Evolutionary conservation across 2,329 filamentous ascomycete species (phyloP).

Genomic region (Gnomoniopsis sp.): DNA sequence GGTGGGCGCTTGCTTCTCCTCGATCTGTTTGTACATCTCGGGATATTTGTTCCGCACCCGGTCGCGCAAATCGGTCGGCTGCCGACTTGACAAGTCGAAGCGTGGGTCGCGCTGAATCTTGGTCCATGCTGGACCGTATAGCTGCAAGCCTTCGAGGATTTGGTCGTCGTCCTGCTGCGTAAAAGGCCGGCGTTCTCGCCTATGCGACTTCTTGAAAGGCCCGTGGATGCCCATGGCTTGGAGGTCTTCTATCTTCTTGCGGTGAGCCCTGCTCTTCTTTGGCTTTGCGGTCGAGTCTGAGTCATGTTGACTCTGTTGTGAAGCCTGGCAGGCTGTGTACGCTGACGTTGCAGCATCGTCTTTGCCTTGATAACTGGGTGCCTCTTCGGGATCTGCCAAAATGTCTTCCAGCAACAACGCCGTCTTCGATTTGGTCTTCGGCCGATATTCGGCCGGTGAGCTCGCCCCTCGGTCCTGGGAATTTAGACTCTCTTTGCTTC

Average conservation of each 20-base stretch:
- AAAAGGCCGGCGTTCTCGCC: slow-evolving; percentile 58
- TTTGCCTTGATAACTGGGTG: slow-evolving; percentile 15
- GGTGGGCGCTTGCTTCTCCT: slow-evolving; percentile 48
- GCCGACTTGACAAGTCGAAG: slow-evolving; percentile 55
- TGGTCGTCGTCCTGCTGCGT: slow-evolving; percentile 60
- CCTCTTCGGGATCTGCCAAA: slow-evolving; percentile 44
- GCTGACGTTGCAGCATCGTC: slow-evolving; percentile 7
- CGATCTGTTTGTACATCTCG: slow-evolving; percentile 52
- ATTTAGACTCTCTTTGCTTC: slow-evolving; percentile 17
- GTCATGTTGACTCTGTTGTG: slow-evolving; percentile 14
- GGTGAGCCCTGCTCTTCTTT: slow-evolving; percentile 36
- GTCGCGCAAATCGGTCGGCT: slow-evolving; percentile 62
- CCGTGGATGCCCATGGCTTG: slow-evolving; percentile 55
- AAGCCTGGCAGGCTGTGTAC: slow-evolving; percentile 9
- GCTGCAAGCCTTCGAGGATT: slow-evolving; percentile 57
- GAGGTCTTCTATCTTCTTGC: slow-evolving; percentile 42
- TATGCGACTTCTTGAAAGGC: slow-evolving; percentile 59
- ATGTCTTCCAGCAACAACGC: slow-evolving; percentile 54
- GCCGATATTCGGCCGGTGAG: slow-evolving; percentile 7
- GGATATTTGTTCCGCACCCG: slow-evolving; percentile 63
- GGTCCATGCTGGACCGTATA: slow-evolving; percentile 63
- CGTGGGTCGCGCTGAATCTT: slow-evolving; percentile 59
- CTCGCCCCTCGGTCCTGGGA: slow-evolving; percentile 11
- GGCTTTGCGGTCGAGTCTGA: slow-evolving; percentile 36
- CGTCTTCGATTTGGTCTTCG: slow-evolving; percentile 40